Evolutionary conservation across 495 filamentous ascomycete species (phyloP).

Genomic region (Terfezia claveryi): DNA sequence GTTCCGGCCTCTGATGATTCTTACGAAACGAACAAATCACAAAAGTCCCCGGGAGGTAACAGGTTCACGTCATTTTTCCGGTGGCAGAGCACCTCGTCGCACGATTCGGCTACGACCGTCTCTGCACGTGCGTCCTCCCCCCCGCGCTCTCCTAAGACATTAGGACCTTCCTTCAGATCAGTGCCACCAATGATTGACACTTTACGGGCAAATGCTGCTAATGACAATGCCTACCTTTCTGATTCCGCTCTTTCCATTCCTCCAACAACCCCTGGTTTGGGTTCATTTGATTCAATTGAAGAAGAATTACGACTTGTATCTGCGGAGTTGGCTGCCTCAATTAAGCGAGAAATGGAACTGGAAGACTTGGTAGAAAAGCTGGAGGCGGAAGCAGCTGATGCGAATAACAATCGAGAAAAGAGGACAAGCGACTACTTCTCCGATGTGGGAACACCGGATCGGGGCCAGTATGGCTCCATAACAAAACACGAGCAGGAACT

Average conservation of each 20-base stretch:
- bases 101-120: slow-evolving; percentile 40
- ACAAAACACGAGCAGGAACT: slow-evolving; percentile 60
- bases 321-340: slow-evolving; percentile 74
- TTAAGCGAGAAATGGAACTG: slow-evolving; percentile 85
- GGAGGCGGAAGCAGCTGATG: slow-evolving; percentile 46
- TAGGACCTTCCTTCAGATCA: slow-evolving; percentile 17
- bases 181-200: slow-evolving; percentile 1
- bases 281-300: slow-evolving; percentile 57
- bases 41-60: slow-evolving; percentile 34
- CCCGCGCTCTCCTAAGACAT: slow-evolving; percentile 34
- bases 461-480: slow-evolving; percentile 35
- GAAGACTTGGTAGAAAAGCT: slow-evolving; percentile 80
- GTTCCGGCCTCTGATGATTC: slow-evolving; percentile 16
- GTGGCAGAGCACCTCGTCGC: slow-evolving; percentile 37
- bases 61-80: slow-evolving; percentile 50
- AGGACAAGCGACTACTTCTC: slow-evolving; percentile 96
- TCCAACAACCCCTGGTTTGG: slow-evolving; percentile 24
- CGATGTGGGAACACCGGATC: slow-evolving; percentile 69
- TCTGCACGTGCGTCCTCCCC: slow-evolving; percentile 41
- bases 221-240: slow-evolving; percentile 1
- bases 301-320: slow-evolving; percentile 84
- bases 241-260: slow-evolving; percentile 23
- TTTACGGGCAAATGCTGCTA: neutral
- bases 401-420: slow-evolving; percentile 32
- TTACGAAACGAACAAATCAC: slow-evolving; percentile 23